A percentile compares a stretch with the other conserved stretches of the same genome.
phyloP scores from a whole-genome alignment of 2,329 filamentous ascomycete species.

The Aspergillus sp. region DNA sequence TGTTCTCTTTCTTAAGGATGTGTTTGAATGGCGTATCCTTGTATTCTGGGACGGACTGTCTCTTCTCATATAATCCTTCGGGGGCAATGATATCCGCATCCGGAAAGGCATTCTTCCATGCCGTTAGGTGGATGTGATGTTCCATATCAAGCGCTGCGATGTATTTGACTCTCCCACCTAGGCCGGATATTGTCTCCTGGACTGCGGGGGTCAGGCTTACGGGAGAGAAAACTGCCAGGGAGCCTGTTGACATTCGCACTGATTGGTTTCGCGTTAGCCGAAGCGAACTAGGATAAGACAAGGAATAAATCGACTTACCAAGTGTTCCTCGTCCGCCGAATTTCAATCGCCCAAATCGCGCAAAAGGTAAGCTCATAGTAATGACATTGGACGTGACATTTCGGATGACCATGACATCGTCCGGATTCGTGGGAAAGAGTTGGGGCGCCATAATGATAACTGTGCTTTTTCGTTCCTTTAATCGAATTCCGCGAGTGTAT shows the following conservation, averaged over 20 bases:
- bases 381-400: conserved; percentile 73
- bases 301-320: conserved; percentile 52
- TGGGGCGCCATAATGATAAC: conserved; percentile 32
- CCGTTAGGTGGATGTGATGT: conserved; percentile 89
- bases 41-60: conserved; percentile 58
- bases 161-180: conserved; percentile 74
- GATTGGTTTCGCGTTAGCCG: not conserved
- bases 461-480: not conserved
- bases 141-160: conserved; percentile 85
- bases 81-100: conserved; percentile 77
- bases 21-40: conserved; percentile 64
- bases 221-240: conserved; percentile 87
- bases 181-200: conserved; percentile 58
- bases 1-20: conserved; percentile 62
- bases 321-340: conserved; percentile 86
- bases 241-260: conserved; percentile 74
- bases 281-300: not conserved
- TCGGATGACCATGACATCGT: conserved; percentile 86
- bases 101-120: conserved; percentile 80
- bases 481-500: too few relatives aligned
- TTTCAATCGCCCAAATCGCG: conserved; percentile 74
- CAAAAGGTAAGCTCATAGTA: conserved; percentile 68
- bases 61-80: conserved; percentile 80
- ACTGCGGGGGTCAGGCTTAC: conserved; percentile 78
- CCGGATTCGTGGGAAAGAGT: conserved; percentile 69